Percentiles rank a stretch among this genome's conserved stretches.
Conservation (phyloP, 2,329 filamentous ascomycete species). For the Geosmithia putterillii region DNA sequence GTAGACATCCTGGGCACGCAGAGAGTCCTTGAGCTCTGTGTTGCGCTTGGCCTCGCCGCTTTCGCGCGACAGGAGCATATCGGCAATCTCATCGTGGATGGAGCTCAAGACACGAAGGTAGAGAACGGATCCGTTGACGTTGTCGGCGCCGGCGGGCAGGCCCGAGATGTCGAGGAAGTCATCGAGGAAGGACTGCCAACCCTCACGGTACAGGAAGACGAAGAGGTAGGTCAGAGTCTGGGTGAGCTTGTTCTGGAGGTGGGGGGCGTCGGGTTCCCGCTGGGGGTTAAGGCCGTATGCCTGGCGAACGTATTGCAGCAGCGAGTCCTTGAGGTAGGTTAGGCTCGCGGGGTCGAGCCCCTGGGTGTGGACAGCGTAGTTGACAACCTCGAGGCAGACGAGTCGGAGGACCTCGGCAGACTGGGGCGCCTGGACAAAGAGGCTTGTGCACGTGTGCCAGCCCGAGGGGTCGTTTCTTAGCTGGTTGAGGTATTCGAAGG, state of each 20-base stretch:
- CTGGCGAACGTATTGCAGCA: conserved; percentile 70
- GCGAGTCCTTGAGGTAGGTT: conserved; percentile 62
- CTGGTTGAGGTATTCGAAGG: conserved; percentile 68
- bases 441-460: conserved; percentile 78
- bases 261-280: conserved; percentile 54
- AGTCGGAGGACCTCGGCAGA: conserved; percentile 76
- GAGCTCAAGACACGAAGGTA: conserved; percentile 83
- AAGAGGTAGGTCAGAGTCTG: conserved; percentile 95
- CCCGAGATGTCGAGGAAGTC: conserved; percentile 73
- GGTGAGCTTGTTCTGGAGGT: conserved; percentile 92
- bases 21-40: conserved; percentile 79
- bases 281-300: conserved; percentile 53
- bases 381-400: conserved; percentile 84
- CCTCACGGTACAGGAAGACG: conserved; percentile 69
- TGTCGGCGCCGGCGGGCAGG: conserved; percentile 51
- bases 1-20: conserved; percentile 75
- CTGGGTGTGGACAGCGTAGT: conserved; percentile 76
- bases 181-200: conserved; percentile 84
- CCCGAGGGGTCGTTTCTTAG: conserved; percentile 71
- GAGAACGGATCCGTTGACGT: conserved; percentile 64
- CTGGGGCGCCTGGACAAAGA: conserved; percentile 71
- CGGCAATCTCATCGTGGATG: conserved; percentile 94
- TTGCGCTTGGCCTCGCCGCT: conserved; percentile 73
- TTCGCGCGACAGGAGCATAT: conserved; percentile 72
- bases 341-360: conserved; percentile 63